phyloP scores from a whole-genome alignment of 2,329 filamentous ascomycete genomes.

The Paecilomyces niveus region DNA sequence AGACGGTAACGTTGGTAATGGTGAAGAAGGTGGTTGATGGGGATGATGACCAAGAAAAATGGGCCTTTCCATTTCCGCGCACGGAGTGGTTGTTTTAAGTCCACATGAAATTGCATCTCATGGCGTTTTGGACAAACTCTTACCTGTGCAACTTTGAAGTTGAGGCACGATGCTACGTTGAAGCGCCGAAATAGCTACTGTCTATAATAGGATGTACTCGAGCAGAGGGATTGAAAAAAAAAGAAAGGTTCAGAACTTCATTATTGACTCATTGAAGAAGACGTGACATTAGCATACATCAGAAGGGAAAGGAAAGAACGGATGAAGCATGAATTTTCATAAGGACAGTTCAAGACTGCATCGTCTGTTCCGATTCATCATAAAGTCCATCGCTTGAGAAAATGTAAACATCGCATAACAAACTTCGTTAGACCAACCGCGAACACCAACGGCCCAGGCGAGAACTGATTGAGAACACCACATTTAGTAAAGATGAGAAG shows the following conservation, averaged over 20 bases:
- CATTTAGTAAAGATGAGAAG: slow-evolving; percentile 10
- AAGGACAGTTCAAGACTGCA: neutral
- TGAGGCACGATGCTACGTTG: too few relatives aligned
- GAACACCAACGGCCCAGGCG: slow-evolving; percentile 1
- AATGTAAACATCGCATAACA: slow-evolving; percentile 3
- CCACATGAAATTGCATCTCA: neutral
- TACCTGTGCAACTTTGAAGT: too few relatives aligned
- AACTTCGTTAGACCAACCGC: slow-evolving; percentile 1
- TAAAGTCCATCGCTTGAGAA: neutral
- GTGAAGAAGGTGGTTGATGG: slow-evolving; percentile 13
- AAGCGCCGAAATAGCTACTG: neutral
- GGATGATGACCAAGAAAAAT: neutral
- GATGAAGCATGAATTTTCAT: neutral
- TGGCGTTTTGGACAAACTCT: neutral
- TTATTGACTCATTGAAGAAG: neutral
- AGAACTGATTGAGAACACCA: slow-evolving; percentile 7
- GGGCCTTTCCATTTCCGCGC: neutral
- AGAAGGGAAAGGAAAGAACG: slow-evolving; percentile 2
- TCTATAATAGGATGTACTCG: neutral
- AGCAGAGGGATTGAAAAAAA: slow-evolving; percentile 2
- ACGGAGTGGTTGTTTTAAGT: neutral
- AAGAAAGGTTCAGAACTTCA: neutral
- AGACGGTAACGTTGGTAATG: slow-evolving; percentile 10
- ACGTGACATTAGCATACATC: slow-evolving; percentile 3
- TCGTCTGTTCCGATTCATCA: neutral